Evolutionary conservation across 2,329 filamentous ascomycete genomes (phyloP), one percentile per base, ranked within the genome.

Genomic region (Blastomyces silverae): DNA sequence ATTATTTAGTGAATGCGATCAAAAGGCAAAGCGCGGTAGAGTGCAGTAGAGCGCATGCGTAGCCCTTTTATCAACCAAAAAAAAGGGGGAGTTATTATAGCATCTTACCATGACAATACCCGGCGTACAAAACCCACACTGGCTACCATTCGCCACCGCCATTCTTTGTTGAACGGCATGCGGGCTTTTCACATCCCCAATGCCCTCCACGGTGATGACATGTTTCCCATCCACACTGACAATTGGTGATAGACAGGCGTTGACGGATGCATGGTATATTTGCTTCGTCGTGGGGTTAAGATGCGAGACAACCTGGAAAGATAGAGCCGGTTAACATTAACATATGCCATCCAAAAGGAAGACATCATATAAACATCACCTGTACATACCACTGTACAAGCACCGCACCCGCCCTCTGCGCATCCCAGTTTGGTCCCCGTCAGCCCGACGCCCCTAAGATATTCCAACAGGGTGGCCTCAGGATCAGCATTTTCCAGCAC

Each of bases 351-450:
- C 25, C 28, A 42, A 44, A 25, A 62, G 3, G 25, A 37, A 42
- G 20, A 28, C 10, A 52, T 37, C 8, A n/a, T n/a, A 55, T 11
- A 3, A 25, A 44, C 13, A 31, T n/a, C 37, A 5, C n/a, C 17
- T 42, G 64, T 64, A 77, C 80, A 67, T 79, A 84, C 92, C 57
- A 97, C 91, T 55, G 93, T 97, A 74, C 93, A 97, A 68, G 94
- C 94, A 71, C 94, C 94, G 73, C 94, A 99, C 1, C 94, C 94
- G 67, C 94, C 94, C 80, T 99, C 94, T 61, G 91, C 91, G 79
- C 94, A 99, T 59, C 94, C 94, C 77, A 97, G 83, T 78, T 99
- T 99, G 15, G 94, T 97, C 17, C 94, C 94, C 4, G 93, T 97
- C 70, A 97, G 81, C 0, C 94, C 94, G 73, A 97, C 90, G 25